Evolutionary conservation across 2,329 filamentous ascomycete genomes (phyloP).

Genomic region (Aspergillus sergii): DNA sequence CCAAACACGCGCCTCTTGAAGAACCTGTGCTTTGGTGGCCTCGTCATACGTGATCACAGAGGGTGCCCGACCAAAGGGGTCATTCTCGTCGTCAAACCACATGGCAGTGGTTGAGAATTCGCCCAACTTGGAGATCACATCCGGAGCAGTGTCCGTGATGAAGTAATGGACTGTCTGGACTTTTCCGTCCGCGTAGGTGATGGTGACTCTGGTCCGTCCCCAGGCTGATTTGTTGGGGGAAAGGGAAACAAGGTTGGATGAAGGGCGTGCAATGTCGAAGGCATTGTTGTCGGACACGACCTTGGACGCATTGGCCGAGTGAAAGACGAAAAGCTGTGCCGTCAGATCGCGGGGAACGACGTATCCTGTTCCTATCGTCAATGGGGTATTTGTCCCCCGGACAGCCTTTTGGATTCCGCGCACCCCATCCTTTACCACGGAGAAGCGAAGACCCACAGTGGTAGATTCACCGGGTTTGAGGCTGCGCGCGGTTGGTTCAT

Average conservation of each 20-base stretch:
- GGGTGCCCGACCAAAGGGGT: conserved; percentile 57
- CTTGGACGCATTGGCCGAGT: conserved; percentile 25
- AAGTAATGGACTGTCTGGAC: conserved; percentile 61
- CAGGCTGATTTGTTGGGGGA: conserved; percentile 47
- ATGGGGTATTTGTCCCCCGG: conserved; percentile 46
- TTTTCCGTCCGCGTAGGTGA: conserved; percentile 53
- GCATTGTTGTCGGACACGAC: conserved; percentile 25
- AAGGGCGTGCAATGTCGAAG: conserved; percentile 32
- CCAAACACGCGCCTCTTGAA: conserved; percentile 55
- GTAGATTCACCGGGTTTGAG: conserved; percentile 50
- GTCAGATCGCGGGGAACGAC: conserved; percentile 54
- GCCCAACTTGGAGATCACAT: conserved; percentile 52
- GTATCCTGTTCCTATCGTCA: conserved; percentile 58
- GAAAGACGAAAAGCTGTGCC: conserved; percentile 50
- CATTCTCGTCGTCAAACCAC: conserved; percentile 54
- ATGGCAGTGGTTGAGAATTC: conserved; percentile 57
- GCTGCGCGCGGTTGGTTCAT: conserved; percentile 51
- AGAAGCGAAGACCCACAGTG: conserved; percentile 57
- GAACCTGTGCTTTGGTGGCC: conserved; percentile 33
- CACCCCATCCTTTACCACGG: conserved; percentile 48
- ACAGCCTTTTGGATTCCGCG: conserved; percentile 54
- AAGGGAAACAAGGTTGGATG: not conserved
- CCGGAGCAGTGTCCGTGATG: conserved; percentile 52
- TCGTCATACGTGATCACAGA: conserved; percentile 61
- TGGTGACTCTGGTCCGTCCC: conserved; percentile 53